Evolutionary conservation across 2,329 filamentous ascomycete species (phyloP), one percentile per base, ranked within the genome.

Genomic region (Bipolaris sorokiniana): DNA sequence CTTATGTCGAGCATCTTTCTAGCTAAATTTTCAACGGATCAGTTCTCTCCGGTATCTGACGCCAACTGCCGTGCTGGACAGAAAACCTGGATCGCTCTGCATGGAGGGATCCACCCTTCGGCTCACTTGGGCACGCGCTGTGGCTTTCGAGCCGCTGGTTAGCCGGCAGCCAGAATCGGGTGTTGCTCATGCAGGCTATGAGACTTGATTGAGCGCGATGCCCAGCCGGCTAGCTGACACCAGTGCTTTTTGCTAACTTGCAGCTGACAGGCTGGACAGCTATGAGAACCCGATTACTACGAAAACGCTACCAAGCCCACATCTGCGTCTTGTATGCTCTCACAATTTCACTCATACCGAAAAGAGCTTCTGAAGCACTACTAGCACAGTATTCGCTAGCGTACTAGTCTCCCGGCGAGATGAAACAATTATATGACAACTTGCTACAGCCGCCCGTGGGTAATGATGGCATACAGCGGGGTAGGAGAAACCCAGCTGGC

Each of bases 401-500:
- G 37, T 18, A 26, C 31, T 16, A 5, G 18, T 28, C 28, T 18
- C 37, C 41, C 45, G 10, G 41, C n/a, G 10, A 56, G 4, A 15
- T 22, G 38, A 41, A 15, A 47, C 52, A 48, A 38, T 48, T 50
- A 49, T 42, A 54, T 40, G 50, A 37, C 44, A 53, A 50, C 48
- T 50, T 40, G 55, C 48, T 54, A 49, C 45, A 42, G 56, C 54
- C 54, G 48, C 51, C 56, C 53, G 59, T 61, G 56, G 56, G 56
- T 49, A 49, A 48, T 55, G 18, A 59, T 47, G 50, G 36, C 48
- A 54, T 57, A 58, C 50, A 41, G 72, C 71, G 71, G 72, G 72
- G 71, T 73, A 72, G 56, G 7, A 48, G 48, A 61, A 54, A 48
- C 46, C 9, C 53, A 48, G 55, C 56, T 57, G 61, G 62, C 49